Evolutionary conservation across 441 rosid species (phyloP), one percentile per base, ranked within the genome.

Genomic region (Euphorbia celastroides): DNA sequence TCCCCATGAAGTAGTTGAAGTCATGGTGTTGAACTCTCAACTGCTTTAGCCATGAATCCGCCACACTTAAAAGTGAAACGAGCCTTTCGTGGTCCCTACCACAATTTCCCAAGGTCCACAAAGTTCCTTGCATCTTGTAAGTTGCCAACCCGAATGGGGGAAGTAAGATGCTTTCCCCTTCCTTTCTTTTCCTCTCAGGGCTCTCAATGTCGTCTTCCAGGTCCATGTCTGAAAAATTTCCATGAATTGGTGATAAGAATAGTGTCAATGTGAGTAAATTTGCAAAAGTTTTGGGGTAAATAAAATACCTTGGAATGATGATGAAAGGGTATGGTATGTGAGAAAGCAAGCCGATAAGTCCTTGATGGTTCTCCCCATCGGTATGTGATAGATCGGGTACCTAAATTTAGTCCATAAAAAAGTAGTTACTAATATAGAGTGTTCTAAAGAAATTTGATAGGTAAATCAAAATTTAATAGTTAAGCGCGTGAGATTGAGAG

Each of bases 31-130:
- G 70, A 70, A 84, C 80, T 30, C 77, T 72, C 3, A 91, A 86
- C 80, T 91, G 96, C 79, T 88, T 91, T 80, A 88, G 65, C 97
- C 97, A 91, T 20, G 97, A 91, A 71, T 82, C 87, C 0, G 96
- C 97, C 20, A 88, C 87, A 2, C 78, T 70, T 0, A 72, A 71
- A 25, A 88, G 93, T 60, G 74, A 72, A 36, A 22, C n/a, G 54
- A 85, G 20, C 66, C 81, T 79, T 31, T 83, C 81, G n/a, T 75
- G 72, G 36, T 87, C 97, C 17, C 26, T 60, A 0, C 71, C 75
- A 16, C 67, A 69, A 23, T 86, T 85, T 60, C 82, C 19, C 76
- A 80, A 31, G 57, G 77, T 61, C 97, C 96, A 91, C 6, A 88
- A 66, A 76, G 86, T 85, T 14, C 96, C 93, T 63, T 80, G 89